phyloP scores from a whole-genome alignment of 306 rosid genomes.

The Trifolium subterraneum region DNA sequence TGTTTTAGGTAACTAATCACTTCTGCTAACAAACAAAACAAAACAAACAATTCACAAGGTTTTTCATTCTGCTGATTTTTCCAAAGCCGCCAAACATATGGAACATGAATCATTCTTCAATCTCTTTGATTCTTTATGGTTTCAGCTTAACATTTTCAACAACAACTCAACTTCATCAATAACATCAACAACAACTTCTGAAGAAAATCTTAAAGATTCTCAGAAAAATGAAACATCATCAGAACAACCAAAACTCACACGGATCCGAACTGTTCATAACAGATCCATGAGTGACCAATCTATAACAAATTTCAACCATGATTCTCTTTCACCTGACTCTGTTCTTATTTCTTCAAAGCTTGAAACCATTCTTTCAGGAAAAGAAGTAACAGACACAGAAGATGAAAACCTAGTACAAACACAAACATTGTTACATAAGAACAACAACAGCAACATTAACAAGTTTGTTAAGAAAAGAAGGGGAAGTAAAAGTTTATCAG shows the following conservation, averaged over 20 bases:
- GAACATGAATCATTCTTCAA: constrained; percentile 52
- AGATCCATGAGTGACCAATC: constrained; percentile 77
- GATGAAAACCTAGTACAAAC: constrained; percentile 22
- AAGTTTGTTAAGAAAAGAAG: constrained; percentile 40
- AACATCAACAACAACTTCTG: constrained; percentile 36
- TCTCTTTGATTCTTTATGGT: constrained; percentile 70
- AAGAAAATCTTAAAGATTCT: constrained; percentile 41
- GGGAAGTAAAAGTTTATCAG: constrained; percentile 76
- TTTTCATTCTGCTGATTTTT: constrained; percentile 6
- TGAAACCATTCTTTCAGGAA: constrained; percentile 58
- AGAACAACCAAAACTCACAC: constrained; percentile 48
- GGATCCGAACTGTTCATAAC: constrained; percentile 44
- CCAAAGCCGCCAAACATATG: constrained; percentile 56
- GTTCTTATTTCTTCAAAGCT: constrained; percentile 59
- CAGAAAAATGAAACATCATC: constrained; percentile 21
- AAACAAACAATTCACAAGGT: background rate
- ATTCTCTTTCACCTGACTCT: constrained; percentile 61
- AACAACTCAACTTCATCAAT: constrained; percentile 19
- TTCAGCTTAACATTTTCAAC: constrained; percentile 49
- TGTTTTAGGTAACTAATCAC: background rate
- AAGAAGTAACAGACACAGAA: constrained; percentile 52
- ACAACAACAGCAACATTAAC: constrained; percentile 29
- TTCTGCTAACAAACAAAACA: background rate
- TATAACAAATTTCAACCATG: constrained; percentile 48
- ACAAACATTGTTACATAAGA: constrained; percentile 35